Conservation (phyloP, 768 basidiomycete genomes). For the Fistulinella prunicolor region DNA sequence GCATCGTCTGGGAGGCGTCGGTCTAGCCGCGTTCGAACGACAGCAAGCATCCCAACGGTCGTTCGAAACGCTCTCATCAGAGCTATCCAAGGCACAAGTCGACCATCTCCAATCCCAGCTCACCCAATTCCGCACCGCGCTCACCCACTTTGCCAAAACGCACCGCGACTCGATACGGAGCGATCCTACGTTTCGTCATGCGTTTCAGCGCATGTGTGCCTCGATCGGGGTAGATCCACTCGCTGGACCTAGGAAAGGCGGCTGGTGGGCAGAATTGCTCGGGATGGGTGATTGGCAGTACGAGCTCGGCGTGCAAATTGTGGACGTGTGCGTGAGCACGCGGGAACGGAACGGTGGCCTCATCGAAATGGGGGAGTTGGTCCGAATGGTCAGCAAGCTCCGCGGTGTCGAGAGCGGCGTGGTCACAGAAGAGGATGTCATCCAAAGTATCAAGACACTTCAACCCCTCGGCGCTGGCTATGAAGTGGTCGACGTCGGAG, state of each 20-base stretch:
- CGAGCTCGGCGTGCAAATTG: slow-evolving; percentile 93
- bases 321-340: slow-evolving; percentile 87
- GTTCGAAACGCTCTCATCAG: slow-evolving; percentile 77
- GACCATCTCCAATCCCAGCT: slow-evolving; percentile 79
- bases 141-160: slow-evolving; percentile 74
- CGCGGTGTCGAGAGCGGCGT: slow-evolving; percentile 64
- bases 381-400: slow-evolving; percentile 73
- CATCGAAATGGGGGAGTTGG: slow-evolving; percentile 83
- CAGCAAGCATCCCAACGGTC: slow-evolving; percentile 78
- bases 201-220: slow-evolving; percentile 94
- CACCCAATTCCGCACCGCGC: slow-evolving; percentile 75
- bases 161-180: slow-evolving; percentile 82
- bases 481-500: slow-evolving; percentile 72
- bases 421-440: slow-evolving; percentile 83
- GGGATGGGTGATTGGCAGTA: slow-evolving; percentile 93
- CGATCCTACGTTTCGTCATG: slow-evolving; percentile 85
- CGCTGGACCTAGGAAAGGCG: slow-evolving; percentile 78
- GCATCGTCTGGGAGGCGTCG: slow-evolving; percentile 78
- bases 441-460: slow-evolving; percentile 80
- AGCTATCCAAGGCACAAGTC: slow-evolving; percentile 74
- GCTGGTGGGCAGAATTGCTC: slow-evolving; percentile 90
- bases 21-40: slow-evolving; percentile 86
- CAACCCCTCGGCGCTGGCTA: slow-evolving; percentile 92
- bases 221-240: slow-evolving; percentile 94
- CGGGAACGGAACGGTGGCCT: slow-evolving; percentile 89